phyloP scores from a whole-genome alignment of 495 filamentous ascomycete species.

The Neurospora terricola region DNA sequence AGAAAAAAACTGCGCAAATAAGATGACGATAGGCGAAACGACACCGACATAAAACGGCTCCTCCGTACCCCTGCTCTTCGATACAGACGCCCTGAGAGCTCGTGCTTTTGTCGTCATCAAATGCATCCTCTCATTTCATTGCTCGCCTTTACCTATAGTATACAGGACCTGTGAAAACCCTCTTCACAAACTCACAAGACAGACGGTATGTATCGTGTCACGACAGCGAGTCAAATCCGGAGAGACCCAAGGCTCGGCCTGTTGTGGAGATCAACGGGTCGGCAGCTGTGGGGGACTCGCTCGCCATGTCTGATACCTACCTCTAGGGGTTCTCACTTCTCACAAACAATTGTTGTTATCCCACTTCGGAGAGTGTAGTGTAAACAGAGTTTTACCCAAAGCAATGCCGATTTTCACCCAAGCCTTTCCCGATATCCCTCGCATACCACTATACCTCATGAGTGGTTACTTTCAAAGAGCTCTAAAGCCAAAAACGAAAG shows the following conservation, averaged over 20 bases:
- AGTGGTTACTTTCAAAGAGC: neutral
- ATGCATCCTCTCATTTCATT: neutral
- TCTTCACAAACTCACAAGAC: neutral
- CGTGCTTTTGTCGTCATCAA: neutral
- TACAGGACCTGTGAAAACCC: neutral
- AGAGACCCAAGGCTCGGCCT: neutral
- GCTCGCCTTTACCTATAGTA: neutral
- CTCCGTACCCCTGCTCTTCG: neutral
- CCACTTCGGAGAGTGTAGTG: neutral
- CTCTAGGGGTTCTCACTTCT: too few relatives aligned
- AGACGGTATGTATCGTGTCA: neutral
- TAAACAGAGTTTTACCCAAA: neutral
- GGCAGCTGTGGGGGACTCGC: neutral
- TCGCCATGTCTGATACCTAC: too few relatives aligned
- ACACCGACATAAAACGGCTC: neutral
- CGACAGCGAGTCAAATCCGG: neutral
- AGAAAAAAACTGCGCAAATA: neutral
- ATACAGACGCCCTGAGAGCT: neutral
- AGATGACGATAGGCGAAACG: neutral
- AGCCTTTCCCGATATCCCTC: neutral
- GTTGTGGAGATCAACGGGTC: neutral
- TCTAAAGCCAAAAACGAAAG: neutral
- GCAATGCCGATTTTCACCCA: neutral
- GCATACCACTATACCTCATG: neutral
- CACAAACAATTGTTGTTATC: neutral